Evolutionary conservation across 78 protist genomes (phyloP).

Genomic region (Emiliania huxleyi): DNA sequence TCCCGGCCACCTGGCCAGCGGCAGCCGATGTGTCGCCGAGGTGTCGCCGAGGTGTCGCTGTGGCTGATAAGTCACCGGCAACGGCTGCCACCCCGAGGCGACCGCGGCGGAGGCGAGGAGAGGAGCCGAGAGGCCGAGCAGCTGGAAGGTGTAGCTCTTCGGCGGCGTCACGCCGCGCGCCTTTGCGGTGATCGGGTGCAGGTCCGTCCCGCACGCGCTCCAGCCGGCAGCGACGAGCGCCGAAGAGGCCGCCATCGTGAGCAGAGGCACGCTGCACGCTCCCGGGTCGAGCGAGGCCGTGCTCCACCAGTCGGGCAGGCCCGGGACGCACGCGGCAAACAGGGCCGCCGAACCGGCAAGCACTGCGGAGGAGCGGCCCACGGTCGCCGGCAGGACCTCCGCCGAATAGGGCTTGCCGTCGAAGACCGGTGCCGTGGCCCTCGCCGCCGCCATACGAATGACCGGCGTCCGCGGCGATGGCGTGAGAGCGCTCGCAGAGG

Average conservation of each 20-base stretch:
- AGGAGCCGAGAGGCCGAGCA: background rate
- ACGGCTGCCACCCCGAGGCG: background rate
- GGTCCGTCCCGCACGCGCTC: background rate
- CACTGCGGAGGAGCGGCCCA: no score
- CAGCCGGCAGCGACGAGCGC: background rate
- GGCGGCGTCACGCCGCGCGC: background rate
- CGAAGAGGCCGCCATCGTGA: background rate
- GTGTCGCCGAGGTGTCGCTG: no score
- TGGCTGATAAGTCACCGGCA: no score
- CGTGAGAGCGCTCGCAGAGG: no score
- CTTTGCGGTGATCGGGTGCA: conserved; percentile 1
- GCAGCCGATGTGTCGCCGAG: no score
- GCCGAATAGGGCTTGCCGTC: no score
- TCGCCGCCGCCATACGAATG: no score
- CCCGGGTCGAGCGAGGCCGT: background rate
- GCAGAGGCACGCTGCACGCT: background rate
- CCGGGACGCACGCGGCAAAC: background rate
- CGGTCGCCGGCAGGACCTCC: no score
- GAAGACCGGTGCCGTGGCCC: no score
- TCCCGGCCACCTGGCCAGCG: background rate
- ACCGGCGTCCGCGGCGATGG: no score
- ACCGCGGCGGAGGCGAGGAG: background rate
- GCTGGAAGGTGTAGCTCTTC: background rate
- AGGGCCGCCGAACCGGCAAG: no score
- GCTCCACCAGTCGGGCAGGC: background rate